Evolutionary conservation across 2,329 filamentous ascomycete genomes (phyloP).

Genomic region (Xylaria sp.): DNA sequence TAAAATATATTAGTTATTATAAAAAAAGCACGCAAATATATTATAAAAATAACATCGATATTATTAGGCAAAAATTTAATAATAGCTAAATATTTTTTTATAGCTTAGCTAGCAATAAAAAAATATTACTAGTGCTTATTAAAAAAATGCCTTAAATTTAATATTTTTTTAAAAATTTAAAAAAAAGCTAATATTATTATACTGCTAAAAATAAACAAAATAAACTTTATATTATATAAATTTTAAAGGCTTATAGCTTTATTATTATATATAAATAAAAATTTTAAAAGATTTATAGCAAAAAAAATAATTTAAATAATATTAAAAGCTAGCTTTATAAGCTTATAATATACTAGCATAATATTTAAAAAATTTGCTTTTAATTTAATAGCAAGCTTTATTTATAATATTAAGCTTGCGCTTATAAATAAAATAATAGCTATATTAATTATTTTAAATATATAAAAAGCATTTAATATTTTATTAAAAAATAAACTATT

Average conservation of each 20-base stretch:
- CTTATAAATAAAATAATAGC: conserved; percentile 15
- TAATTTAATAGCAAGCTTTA: too few relatives aligned
- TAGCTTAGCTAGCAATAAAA: conserved; percentile 7
- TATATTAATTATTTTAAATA: conserved; percentile 23
- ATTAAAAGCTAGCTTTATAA: conserved; percentile 9
- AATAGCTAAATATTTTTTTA: conserved; percentile 13
- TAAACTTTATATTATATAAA: conserved; percentile 5
- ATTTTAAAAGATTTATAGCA: conserved; percentile 4
- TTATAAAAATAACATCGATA: conserved; percentile 16
- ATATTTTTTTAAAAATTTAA: conserved; percentile 15
- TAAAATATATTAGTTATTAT: conserved; percentile 15
- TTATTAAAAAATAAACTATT: conserved; percentile 22
- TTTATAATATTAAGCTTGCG: conserved; percentile 25
- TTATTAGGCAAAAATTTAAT: conserved; percentile 11
- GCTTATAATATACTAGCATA: conserved; percentile 15
- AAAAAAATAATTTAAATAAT: conserved; percentile 26
- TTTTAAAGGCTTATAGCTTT: conserved; percentile 23
- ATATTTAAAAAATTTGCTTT: conserved; percentile 23
- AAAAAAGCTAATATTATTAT: conserved; percentile 14
- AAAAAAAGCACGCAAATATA: conserved; percentile 21
- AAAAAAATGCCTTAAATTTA: conserved; percentile 20
- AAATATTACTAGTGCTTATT: conserved; percentile 7
- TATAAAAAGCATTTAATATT: conserved; percentile 20
- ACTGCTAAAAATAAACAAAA: conserved; percentile 15
- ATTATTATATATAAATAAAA: conserved; percentile 24